Percentiles rank a stretch among this genome's conserved stretches.
Evolutionary conservation across 2,329 filamentous ascomycete species (phyloP).

Genomic region (Cercospora sp.): DNA sequence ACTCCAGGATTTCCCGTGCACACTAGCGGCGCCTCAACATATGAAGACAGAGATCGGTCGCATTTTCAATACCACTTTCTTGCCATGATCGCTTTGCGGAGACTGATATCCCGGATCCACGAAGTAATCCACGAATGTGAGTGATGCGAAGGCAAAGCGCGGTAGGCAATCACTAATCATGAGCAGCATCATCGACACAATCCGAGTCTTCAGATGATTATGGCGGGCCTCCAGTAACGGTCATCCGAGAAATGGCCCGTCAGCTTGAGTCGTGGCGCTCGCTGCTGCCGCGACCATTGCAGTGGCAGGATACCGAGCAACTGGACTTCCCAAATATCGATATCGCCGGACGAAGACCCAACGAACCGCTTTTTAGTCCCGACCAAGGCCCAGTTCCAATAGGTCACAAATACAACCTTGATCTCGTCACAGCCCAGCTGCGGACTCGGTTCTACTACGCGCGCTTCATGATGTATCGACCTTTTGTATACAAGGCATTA

Average conservation of each 20-base stretch:
- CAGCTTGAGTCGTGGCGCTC: slow-evolving; percentile 61
- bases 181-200: slow-evolving; percentile 29
- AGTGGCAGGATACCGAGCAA: slow-evolving; percentile 59
- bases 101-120: slow-evolving; percentile 57
- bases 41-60: slow-evolving; percentile 43
- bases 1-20: slow-evolving; percentile 23
- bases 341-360: slow-evolving; percentile 30
- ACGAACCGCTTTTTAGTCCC: slow-evolving; percentile 49
- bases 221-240: slow-evolving; percentile 43
- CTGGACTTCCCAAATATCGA: slow-evolving; percentile 44
- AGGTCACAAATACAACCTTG: slow-evolving; percentile 55
- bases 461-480: slow-evolving; percentile 59
- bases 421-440: slow-evolving; percentile 59
- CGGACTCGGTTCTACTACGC: slow-evolving; percentile 62
- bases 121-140: slow-evolving; percentile 55
- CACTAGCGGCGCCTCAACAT: slow-evolving; percentile 38
- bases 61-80: slow-evolving; percentile 62
- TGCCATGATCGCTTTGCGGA: slow-evolving; percentile 60
- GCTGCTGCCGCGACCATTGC: slow-evolving; percentile 56
- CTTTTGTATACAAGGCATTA: slow-evolving; percentile 61
- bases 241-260: slow-evolving; percentile 54
- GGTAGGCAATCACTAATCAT: slow-evolving; percentile 15
- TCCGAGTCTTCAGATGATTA: slow-evolving; percentile 40
- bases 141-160: slow-evolving; percentile 29
- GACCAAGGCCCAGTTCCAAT: slow-evolving; percentile 49